Evolutionary conservation across 805 yeast genomes (phyloP), one percentile per base, ranked within the genome.

Genomic region (Ogataea methanolica): DNA sequence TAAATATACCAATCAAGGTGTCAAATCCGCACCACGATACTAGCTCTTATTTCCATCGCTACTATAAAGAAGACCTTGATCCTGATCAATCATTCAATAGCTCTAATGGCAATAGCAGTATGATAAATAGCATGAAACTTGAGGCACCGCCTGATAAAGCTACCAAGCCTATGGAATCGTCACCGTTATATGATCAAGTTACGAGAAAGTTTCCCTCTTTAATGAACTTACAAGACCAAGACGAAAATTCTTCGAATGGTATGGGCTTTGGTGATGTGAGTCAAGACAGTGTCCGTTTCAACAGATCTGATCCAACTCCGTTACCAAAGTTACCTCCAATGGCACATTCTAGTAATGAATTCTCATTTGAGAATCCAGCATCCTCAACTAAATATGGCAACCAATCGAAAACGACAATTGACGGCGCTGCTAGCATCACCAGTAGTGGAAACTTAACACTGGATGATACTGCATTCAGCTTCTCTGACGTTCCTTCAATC

Each of bases 121-220:
- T 16, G 22, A 16, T 42, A 8, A n/a, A 39, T 4, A 34, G 16
- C 22, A 36, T 35, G 16, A 26, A 39, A 23, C 26, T 39, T 19
- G 41, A 39, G 12, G 11, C 26, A 9, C 41, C 41, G 12, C 14
- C 8, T 4, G 41, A 14, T 15, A 31, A 11, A 14, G 23, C 14
- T 23, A 21, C n/a, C 7, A 17, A 23, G 7, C 16, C 36, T 19
- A 26, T 44, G 7, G 46, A 39, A 4, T 34, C 43, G 3, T 56
- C 61, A 16, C 60, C 61, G 4, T 48, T 59, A 5, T 59, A 57
- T 41, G 55, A 51, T 15, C 53, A 53, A 21, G 61, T 55, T 0
- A 48, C 56, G 3, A 52, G 53, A 21, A 59, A 56, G 33, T 45
- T 57, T 15, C 45, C 55, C 3, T 46, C 55, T 4, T 46, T 57